Conservation (phyloP, 306 rosid species). For the Casuarina equisetifolia region DNA sequence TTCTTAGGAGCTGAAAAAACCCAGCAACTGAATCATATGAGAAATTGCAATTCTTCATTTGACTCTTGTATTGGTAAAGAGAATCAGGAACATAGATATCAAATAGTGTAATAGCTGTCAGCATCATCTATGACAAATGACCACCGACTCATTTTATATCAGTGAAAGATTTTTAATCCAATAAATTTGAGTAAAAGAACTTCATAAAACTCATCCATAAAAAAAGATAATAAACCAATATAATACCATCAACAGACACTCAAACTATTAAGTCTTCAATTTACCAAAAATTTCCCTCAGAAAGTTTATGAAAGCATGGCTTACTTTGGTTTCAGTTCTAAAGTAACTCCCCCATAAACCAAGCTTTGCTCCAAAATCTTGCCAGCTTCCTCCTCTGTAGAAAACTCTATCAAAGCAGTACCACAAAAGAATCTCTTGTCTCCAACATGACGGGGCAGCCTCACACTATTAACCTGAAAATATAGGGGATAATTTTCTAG, state of each 20-base stretch:
- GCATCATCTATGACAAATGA: not conserved
- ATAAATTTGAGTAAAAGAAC: not conserved
- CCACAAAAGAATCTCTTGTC: conserved; percentile 82
- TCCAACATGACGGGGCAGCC: conserved; percentile 85
- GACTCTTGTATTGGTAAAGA: not conserved
- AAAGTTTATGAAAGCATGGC: conserved; percentile 21
- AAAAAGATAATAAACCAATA: not conserved
- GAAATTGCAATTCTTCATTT: not conserved
- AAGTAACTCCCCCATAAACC: conserved; percentile 56
- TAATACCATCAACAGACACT: not conserved
- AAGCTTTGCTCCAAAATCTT: conserved; percentile 45
- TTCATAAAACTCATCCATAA: not conserved
- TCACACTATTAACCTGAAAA: conserved; percentile 79
- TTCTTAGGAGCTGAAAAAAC: not conserved
- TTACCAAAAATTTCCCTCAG: not conserved
- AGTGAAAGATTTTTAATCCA: not conserved
- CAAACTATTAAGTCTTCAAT: not conserved
- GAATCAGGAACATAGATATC: conserved; percentile 1
- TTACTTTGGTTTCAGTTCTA: conserved; percentile 77
- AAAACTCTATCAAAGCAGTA: conserved; percentile 75
- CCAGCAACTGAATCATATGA: not conserved
- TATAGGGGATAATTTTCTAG: not conserved
- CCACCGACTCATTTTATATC: not conserved
- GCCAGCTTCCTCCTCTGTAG: conserved; percentile 66
- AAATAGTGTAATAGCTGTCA: not conserved